Conservation (phyloP, 225 moss, liverwort and hornwort species). For the Rhytidiadelphus loreus region DNA sequence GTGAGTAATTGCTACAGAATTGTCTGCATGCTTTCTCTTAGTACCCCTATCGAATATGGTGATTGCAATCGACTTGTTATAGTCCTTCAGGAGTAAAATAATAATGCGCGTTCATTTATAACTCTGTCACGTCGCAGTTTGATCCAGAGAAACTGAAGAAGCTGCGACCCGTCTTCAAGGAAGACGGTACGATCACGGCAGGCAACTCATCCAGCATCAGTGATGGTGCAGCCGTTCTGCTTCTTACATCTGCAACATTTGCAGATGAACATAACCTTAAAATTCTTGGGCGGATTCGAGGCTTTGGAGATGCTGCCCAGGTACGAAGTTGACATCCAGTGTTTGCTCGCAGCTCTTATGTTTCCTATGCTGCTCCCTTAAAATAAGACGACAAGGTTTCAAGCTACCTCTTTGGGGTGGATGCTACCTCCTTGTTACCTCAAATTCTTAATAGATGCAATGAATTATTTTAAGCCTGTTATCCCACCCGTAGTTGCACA, state of each 20-base stretch:
- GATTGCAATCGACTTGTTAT: not conserved
- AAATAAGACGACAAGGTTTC: not conserved
- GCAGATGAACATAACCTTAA: conserved; percentile 58
- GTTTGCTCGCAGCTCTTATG: not conserved
- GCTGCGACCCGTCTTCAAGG: conserved; percentile 60
- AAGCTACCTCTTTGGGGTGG: not conserved
- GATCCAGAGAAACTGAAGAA: conserved; percentile 72
- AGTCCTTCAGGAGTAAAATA: not conserved
- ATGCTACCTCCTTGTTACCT: not conserved
- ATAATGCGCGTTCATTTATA: not conserved
- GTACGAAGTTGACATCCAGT: conserved; percentile 2
- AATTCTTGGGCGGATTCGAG: conserved; percentile 68
- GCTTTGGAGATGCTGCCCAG: conserved; percentile 92
- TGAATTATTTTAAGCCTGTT: not conserved
- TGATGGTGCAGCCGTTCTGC: conserved; percentile 82
- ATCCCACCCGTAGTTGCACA: not conserved
- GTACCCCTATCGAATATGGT: not conserved
- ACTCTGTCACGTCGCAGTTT: conserved; percentile 30
- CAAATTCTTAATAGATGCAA: not conserved
- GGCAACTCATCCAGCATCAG: conserved; percentile 85
- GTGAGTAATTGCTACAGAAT: not conserved
- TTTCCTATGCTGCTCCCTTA: not conserved
- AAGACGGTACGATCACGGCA: conserved; percentile 78
- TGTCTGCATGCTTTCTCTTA: not conserved
- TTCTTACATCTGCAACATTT: conserved; percentile 60